Evolutionary conservation across 257 asterid genomes (phyloP).

Genomic region (Solanum sparsipilum): DNA sequence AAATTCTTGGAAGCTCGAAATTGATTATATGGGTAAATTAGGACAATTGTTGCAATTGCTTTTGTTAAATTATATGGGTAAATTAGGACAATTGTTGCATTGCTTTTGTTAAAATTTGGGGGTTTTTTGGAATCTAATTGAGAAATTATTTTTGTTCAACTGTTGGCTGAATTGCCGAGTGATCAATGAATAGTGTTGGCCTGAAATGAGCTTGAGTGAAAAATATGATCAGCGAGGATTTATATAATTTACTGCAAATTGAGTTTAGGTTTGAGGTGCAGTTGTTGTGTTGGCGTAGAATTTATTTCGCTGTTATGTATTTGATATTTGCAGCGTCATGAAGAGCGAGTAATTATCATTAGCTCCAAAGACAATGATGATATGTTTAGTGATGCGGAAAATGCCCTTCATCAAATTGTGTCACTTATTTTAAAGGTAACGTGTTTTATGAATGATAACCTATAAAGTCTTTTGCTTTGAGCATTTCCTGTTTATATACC

Average conservation of each 20-base stretch:
- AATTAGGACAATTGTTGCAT: too few relatives aligned
- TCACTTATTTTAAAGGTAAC: constrained; percentile 71
- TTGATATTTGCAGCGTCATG: constrained; percentile 57
- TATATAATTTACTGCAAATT: not conserved
- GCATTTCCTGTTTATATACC: not conserved
- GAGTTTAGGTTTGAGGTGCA: not conserved
- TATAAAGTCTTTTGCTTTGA: not conserved
- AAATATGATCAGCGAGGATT: not conserved
- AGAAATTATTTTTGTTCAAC: not conserved
- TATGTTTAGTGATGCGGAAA: constrained; percentile 77
- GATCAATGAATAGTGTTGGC: not conserved
- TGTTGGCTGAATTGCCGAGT: not conserved
- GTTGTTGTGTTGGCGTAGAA: not conserved
- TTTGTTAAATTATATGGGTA: not conserved
- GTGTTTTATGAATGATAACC: not conserved
- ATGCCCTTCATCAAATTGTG: constrained; percentile 91
- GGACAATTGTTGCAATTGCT: not conserved
- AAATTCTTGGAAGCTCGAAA: not conserved
- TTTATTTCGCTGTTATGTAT: not conserved
- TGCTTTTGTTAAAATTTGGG: not conserved
- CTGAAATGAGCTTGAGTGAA: not conserved
- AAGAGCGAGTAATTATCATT: constrained; percentile 86
- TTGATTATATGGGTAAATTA: not conserved
- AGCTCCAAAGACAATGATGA: constrained; percentile 73
- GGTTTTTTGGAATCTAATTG: not conserved